Percentiles rank a stretch among this genome's conserved stretches.
phyloP scores from a whole-genome alignment of 306 rosid genomes.

The Luffa acutangula region DNA sequence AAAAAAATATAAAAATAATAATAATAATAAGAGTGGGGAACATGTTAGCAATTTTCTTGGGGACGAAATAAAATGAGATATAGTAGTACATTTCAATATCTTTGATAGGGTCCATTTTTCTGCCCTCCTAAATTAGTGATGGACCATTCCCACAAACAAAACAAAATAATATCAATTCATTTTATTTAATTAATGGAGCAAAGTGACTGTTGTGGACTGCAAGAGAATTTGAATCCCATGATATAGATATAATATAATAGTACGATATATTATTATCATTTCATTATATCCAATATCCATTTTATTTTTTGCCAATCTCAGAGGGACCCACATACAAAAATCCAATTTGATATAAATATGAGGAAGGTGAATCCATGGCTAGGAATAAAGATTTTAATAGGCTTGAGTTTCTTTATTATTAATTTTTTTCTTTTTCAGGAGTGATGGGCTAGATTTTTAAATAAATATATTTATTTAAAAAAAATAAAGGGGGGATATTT shows the following conservation, averaged over 20 bases:
- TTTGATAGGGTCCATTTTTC: conserved; percentile 3
- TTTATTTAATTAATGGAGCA: not conserved
- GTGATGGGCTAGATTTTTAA: not conserved
- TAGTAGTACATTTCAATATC: not conserved
- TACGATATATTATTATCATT: not conserved
- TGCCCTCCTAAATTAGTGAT: not conserved
- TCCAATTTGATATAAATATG: not conserved
- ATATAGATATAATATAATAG: not conserved
- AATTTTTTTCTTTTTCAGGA: too few relatives aligned
- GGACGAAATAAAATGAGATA: conserved; percentile 5
- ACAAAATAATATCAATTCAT: not conserved
- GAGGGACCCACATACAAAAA: not conserved
- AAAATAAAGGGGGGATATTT: not conserved
- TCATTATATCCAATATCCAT: not conserved
- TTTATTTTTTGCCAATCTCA: not conserved
- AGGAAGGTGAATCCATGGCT: not conserved
- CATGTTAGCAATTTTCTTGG: not conserved
- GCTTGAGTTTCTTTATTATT: too few relatives aligned
- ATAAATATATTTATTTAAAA: too few relatives aligned
- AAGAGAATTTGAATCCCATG: not conserved
- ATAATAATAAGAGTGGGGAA: not conserved
- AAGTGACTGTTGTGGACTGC: not conserved
- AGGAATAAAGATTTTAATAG: not conserved
- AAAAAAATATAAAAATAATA: not conserved
- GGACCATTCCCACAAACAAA: not conserved